Percentiles rank a stretch among this genome's conserved stretches.
phyloP scores from a whole-genome alignment of 768 basidiomycete species.

The Russula sp. region DNA sequence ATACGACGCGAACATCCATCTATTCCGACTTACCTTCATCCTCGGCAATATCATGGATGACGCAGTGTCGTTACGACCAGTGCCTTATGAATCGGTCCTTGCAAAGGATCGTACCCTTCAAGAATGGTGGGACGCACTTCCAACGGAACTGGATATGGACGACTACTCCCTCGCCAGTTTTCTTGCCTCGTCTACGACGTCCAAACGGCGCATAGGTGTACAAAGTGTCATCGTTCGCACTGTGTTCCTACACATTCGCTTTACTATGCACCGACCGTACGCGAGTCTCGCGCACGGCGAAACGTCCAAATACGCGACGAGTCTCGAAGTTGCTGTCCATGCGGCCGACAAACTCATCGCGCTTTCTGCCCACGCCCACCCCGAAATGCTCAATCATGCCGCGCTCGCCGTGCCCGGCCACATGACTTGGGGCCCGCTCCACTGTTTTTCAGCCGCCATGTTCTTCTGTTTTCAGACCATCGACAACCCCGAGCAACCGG shows the following conservation, averaged over 20 bases:
- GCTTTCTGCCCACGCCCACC: constrained; percentile 61
- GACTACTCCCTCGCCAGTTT: constrained; percentile 62
- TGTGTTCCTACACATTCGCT: constrained; percentile 68
- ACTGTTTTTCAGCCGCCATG: constrained; percentile 74
- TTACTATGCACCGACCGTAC: constrained; percentile 70
- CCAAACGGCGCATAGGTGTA: constrained; percentile 53
- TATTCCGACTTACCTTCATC: constrained; percentile 62
- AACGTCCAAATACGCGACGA: background rate
- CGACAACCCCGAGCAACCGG: constrained; percentile 65
- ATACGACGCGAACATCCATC: constrained; percentile 61
- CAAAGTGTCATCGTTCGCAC: constrained; percentile 69
- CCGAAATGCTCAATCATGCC: constrained; percentile 58
- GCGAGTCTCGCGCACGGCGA: constrained; percentile 34
- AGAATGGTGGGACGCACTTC: constrained; percentile 67
- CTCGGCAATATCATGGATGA: constrained; percentile 77
- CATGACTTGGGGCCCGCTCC: constrained; percentile 71
- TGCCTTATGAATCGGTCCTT: constrained; percentile 61
- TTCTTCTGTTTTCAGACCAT: constrained; percentile 80
- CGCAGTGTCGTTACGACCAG: constrained; percentile 58
- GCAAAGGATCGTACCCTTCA: constrained; percentile 58
- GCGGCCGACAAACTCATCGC: constrained; percentile 36
- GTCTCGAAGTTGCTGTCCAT: constrained; percentile 58
- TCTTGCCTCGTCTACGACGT: constrained; percentile 48
- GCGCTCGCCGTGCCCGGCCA: constrained; percentile 66
- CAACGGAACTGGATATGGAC: constrained; percentile 61